A percentile compares a stretch with the other conserved stretches of the same genome.
Conservation (phyloP, 805 yeast genomes). For the Lipomyces sp. region DNA sequence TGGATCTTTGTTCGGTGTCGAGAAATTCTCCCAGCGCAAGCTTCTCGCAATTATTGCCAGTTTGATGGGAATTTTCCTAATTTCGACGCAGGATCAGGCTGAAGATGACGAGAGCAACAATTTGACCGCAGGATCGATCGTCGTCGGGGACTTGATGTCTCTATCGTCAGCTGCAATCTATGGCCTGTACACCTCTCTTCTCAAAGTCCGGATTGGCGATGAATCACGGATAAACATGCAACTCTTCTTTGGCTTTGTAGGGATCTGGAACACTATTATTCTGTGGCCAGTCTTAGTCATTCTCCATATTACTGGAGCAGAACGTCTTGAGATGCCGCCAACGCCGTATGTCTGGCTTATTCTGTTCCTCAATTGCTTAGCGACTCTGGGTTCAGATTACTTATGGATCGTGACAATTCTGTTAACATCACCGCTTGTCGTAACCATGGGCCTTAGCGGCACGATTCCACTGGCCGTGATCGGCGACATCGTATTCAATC, state of each 20-base stretch:
- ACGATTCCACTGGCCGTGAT: constrained; percentile 95
- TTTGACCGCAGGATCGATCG: constrained; percentile 40
- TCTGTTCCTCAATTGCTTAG: constrained; percentile 66
- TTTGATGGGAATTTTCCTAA: constrained; percentile 77
- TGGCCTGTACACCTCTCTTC: constrained; percentile 85
- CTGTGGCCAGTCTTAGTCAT: constrained; percentile 83
- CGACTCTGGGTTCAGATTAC: constrained; percentile 86
- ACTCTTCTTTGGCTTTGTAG: constrained; percentile 93
- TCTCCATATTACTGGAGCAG: constrained; percentile 67
- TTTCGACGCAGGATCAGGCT: constrained; percentile 69
- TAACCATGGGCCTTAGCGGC: constrained; percentile 89
- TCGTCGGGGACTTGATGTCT: constrained; percentile 80
- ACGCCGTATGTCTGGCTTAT: constrained; percentile 56
- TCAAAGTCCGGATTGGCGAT: constrained; percentile 71
- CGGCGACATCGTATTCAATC: constrained; percentile 80
- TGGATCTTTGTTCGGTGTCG: constrained; percentile 75
- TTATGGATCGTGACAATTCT: constrained; percentile 97
- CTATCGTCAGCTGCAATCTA: constrained; percentile 85
- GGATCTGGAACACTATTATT: constrained; percentile 72
- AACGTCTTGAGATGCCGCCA: constrained; percentile 73
- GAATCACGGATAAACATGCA: constrained; percentile 82
- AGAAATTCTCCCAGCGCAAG: constrained; percentile 66
- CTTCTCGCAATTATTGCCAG: constrained; percentile 71
- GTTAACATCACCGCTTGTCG: constrained; percentile 90
- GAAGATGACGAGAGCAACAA: constrained; percentile 29